Evolutionary conservation across 192 early-diverging fungal genomes (phyloP).

Genomic region (Backusella morwellensis): DNA sequence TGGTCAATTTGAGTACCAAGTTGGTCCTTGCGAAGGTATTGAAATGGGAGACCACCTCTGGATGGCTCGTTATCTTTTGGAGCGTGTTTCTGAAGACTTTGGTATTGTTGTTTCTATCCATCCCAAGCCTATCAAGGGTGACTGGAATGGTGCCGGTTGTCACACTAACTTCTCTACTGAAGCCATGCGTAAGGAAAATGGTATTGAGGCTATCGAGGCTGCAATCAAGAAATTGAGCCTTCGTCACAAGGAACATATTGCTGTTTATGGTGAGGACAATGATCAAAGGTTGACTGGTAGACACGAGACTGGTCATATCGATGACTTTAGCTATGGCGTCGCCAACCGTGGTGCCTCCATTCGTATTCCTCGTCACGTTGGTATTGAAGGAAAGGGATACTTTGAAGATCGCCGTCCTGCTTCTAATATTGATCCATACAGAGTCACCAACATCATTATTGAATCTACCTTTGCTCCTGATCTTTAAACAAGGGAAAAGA

Average conservation of each 20-base stretch:
- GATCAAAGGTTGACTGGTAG: conserved; percentile 51
- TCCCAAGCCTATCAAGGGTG: conserved; percentile 58
- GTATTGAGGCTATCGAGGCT: conserved; percentile 46
- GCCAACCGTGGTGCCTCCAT: conserved; percentile 58
- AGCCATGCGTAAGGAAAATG: conserved; percentile 49
- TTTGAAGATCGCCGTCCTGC: conserved; percentile 56
- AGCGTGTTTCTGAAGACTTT: conserved; percentile 60
- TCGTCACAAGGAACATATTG: conserved; percentile 50
- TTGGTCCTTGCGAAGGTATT: conserved; percentile 56
- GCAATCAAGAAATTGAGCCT: conserved; percentile 50
- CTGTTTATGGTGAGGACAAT: conserved; percentile 57
- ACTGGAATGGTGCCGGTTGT: conserved; percentile 61
- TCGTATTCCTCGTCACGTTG: conserved; percentile 56
- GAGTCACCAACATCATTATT: conserved; percentile 48
- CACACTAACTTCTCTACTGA: conserved; percentile 55
- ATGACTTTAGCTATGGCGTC: conserved; percentile 49
- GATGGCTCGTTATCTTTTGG: conserved; percentile 48
- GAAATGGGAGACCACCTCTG: conserved; percentile 55
- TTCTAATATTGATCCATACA: conserved; percentile 57
- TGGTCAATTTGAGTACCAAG: conserved; percentile 56
- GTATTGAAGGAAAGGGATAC: conserved; percentile 52
- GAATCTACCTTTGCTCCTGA: conserved; percentile 36
- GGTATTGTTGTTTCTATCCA: conserved; percentile 51
- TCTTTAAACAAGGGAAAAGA: conserved; percentile 2
- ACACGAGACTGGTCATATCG: conserved; percentile 55